Base-by-base conservation (phyloP, 2,329 filamentous ascomycete species). In the Fusarium irregulare region DNA sequence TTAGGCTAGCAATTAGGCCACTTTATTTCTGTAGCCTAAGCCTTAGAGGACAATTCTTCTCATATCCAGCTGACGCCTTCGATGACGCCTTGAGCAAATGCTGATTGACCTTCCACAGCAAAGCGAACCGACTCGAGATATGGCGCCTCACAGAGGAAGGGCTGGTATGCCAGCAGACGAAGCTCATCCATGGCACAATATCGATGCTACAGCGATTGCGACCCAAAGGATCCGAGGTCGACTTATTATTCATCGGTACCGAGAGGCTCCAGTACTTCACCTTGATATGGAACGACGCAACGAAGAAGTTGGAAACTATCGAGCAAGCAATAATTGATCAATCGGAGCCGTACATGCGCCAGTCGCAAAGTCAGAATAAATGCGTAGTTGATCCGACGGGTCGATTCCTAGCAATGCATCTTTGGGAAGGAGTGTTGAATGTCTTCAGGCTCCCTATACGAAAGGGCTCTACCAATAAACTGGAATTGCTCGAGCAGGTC, bases 201-300 rank as follows among this genome's bases (percentile, higher is more conserved):
- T 91, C 92, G 10, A 93, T 98, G 84, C 87, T 98, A 16, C 88
- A 96, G 76, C 91, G 90, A 75, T 85, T 99, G 49, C 89, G 89
- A 27, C 93, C 94, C 8, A 88, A 89, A 50, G 88, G 93, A 72
- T 90, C 91, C 28, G 81, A 85, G 7, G 93, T 90, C 49, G 94
- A 98, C 73, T 89, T 98, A 66, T 88, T 99, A 65, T 97, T 99
- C 77, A 87, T 99, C 60, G 95, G 94, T 51, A 99, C 96, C 48
- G 92, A 97, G 77, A 89, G 92, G 58, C 92, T 93, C 73, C 91
- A 94, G 75, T 98, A 97, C 82, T 97, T 98, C 79, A 97, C 93
- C 3, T 80, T 97, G 21, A 89, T 87, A 18, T 99, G 96, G 94
- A 90, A 98, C 73, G 76, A 85, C 1, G 80, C 86, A 77, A 83